These are phyloP conservation scores for Apiotrichum laibachii DNA, from an alignment of 1,284 basidiomycete species.

Conservation along the genomic window DNA sequence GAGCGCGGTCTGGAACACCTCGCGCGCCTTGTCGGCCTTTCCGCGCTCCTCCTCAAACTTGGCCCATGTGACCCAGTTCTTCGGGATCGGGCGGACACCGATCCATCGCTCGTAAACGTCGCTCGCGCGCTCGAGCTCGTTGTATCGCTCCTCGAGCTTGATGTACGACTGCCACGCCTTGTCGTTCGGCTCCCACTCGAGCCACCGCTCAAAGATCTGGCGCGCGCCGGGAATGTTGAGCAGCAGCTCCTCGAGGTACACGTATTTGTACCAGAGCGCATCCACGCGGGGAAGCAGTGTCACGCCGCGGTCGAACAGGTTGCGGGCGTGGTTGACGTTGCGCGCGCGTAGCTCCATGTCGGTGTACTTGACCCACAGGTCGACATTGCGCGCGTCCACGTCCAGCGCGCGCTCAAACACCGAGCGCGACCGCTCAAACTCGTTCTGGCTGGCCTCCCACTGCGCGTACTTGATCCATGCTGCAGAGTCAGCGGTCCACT, in stretches of 20 bases:
- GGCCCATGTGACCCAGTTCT: conserved; percentile 93
- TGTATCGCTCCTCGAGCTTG: conserved; percentile 91
- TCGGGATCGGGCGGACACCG: conserved; percentile 84
- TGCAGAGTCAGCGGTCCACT: conserved; percentile 9
- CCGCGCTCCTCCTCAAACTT: conserved; percentile 95
- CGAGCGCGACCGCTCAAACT: conserved; percentile 86
- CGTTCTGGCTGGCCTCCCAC: conserved; percentile 91
- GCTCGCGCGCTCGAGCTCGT: conserved; percentile 87
- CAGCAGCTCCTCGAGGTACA: conserved; percentile 94
- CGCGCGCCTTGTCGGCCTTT: conserved; percentile 81
- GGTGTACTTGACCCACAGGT: conserved; percentile 94
- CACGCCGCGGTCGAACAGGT: conserved; percentile 94
- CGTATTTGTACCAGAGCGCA: conserved; percentile 93
- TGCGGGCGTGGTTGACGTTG: conserved; percentile 94
- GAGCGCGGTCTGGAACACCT: conserved; percentile 94
- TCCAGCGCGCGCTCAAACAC: conserved; percentile 96
- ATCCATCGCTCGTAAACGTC: conserved; percentile 94
- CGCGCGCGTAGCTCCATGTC: conserved; percentile 97
- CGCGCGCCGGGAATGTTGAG: conserved; percentile 93
- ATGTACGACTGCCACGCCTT: conserved; percentile 99
- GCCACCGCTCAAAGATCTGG: conserved; percentile 98
- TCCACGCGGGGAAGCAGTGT: conserved; percentile 93
- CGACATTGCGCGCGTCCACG: conserved; percentile 82
- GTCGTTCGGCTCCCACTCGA: conserved; percentile 99
- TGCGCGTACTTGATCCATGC: conserved; percentile 63